phyloP scores from a whole-genome alignment of 1,284 basidiomycete species.

The Cryptococcus amylolentus region DNA sequence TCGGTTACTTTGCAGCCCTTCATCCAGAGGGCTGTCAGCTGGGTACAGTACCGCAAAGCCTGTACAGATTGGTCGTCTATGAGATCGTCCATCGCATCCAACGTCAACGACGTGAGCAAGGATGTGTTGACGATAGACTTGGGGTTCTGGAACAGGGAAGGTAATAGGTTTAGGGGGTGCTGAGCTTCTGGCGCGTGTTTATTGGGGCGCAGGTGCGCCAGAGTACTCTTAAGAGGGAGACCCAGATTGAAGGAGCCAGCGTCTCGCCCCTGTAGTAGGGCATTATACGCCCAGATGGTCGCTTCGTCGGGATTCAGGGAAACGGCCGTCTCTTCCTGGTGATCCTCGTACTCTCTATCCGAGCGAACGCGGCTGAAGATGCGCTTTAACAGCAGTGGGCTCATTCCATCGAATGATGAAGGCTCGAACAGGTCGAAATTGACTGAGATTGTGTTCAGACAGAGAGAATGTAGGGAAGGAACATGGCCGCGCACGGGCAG shows the following conservation, averaged over 20 bases:
- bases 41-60: slow-evolving; percentile 28
- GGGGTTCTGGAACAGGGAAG: slow-evolving; percentile 20
- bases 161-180: slow-evolving; percentile 32
- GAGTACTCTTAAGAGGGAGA: slow-evolving; percentile 15
- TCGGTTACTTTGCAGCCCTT: slow-evolving; percentile 31
- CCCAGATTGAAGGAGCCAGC: slow-evolving; percentile 18
- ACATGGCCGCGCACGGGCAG: slow-evolving; percentile 6
- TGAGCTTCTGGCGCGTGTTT: slow-evolving; percentile 9
- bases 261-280: slow-evolving; percentile 19
- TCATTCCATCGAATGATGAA: slow-evolving; percentile 15
- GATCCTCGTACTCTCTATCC: slow-evolving; percentile 26
- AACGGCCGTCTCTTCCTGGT: background rate
- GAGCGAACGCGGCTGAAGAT: slow-evolving; percentile 26
- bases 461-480: slow-evolving; percentile 24
- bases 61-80: slow-evolving; percentile 30
- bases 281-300: slow-evolving; percentile 36
- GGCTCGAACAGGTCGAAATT: slow-evolving; percentile 28
- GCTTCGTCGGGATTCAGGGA: slow-evolving; percentile 30
- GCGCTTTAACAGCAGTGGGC: slow-evolving; percentile 14
- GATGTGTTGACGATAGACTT: background rate
- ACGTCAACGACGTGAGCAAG: slow-evolving; percentile 36
- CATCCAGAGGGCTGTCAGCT: slow-evolving; percentile 38
- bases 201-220: slow-evolving; percentile 23
- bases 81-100: slow-evolving; percentile 21
- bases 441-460: slow-evolving; percentile 28